Percentiles rank a stretch among this genome's conserved stretches.
These are phyloP conservation scores for Diplodia intermedia DNA, from an alignment of 2,329 filamentous ascomycete genomes.

Conservation along the genomic window DNA sequence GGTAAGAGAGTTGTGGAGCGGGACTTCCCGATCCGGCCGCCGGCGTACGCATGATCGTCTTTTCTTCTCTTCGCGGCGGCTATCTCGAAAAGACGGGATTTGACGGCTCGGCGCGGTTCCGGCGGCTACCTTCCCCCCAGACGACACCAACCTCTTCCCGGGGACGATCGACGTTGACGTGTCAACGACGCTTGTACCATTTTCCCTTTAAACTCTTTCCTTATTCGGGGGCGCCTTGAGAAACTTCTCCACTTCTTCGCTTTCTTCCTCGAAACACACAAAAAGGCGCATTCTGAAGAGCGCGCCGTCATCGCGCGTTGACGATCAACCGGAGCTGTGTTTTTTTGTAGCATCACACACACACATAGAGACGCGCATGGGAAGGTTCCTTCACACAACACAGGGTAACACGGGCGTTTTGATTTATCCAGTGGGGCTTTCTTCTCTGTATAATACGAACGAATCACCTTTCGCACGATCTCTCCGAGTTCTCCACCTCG, in stretches of 20 bases:
- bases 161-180: slow-evolving; percentile 26
- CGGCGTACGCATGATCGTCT: slow-evolving; percentile 26
- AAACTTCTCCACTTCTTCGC: neutral
- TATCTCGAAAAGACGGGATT: slow-evolving; percentile 1
- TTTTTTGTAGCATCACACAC: neutral
- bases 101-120: slow-evolving; percentile 27
- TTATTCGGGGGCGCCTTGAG: neutral
- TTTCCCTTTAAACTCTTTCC: slow-evolving; percentile 6
- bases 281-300: slow-evolving; percentile 3
- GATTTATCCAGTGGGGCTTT: neutral
- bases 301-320: neutral
- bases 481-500: neutral
- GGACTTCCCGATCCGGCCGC: slow-evolving; percentile 3
- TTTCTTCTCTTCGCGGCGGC: slow-evolving; percentile 11
- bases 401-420: slow-evolving; percentile 1
- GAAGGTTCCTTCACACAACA: neutral
- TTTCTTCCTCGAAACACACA: neutral
- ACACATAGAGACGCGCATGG: neutral
- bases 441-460: neutral
- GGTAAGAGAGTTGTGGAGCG: slow-evolving; percentile 17
- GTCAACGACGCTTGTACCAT: slow-evolving; percentile 28
- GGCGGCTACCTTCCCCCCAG: slow-evolving; percentile 21
- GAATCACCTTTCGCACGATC: neutral
- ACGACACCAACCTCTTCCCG: slow-evolving; percentile 17
- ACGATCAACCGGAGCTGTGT: neutral